Percentiles rank a stretch among this genome's conserved stretches.
phyloP scores from a whole-genome alignment of 805 yeast species.

The Wickerhamiella azyma region DNA sequence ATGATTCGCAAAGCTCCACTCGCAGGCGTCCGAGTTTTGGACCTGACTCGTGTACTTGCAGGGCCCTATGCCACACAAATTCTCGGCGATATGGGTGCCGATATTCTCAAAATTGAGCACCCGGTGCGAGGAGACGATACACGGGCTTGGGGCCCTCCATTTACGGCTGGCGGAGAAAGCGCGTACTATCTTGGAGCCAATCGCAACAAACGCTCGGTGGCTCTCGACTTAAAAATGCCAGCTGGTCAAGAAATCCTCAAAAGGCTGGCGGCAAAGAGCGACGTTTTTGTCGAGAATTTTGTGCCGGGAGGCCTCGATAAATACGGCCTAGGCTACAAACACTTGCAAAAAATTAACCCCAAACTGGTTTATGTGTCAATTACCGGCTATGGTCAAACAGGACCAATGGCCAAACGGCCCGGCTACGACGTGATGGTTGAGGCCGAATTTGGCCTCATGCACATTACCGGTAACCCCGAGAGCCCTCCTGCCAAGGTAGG shows the following conservation, averaged over 20 bases:
- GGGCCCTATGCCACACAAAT: conserved; percentile 32
- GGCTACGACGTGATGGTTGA: conserved; percentile 35
- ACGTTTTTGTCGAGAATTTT: conserved; percentile 30
- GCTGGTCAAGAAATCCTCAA: conserved; percentile 26
- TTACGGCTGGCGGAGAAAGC: conserved; percentile 27
- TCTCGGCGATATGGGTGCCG: conserved; percentile 33
- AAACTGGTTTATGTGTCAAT: conserved; percentile 28
- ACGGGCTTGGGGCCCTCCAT: conserved; percentile 34
- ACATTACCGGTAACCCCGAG: conserved; percentile 30
- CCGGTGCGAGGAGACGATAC: conserved; percentile 32
- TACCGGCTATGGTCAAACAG: conserved; percentile 33
- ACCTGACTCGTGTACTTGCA: conserved; percentile 31
- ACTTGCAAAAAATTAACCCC: conserved; percentile 20
- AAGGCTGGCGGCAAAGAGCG: conserved; percentile 22
- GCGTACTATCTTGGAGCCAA: conserved; percentile 29
- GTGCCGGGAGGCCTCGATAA: conserved; percentile 28
- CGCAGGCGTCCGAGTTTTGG: conserved; percentile 26
- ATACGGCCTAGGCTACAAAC: conserved; percentile 26
- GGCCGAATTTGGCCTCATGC: conserved; percentile 34
- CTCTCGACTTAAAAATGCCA: conserved; percentile 25
- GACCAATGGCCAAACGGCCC: conserved; percentile 28
- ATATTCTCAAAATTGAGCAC: conserved; percentile 30
- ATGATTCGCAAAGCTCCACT: conserved; percentile 20
- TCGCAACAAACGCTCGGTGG: conserved; percentile 29
- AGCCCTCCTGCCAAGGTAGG: conserved; percentile 33